Conservation (phyloP, 257 asterid genomes). For the Coffea eugenioides region DNA sequence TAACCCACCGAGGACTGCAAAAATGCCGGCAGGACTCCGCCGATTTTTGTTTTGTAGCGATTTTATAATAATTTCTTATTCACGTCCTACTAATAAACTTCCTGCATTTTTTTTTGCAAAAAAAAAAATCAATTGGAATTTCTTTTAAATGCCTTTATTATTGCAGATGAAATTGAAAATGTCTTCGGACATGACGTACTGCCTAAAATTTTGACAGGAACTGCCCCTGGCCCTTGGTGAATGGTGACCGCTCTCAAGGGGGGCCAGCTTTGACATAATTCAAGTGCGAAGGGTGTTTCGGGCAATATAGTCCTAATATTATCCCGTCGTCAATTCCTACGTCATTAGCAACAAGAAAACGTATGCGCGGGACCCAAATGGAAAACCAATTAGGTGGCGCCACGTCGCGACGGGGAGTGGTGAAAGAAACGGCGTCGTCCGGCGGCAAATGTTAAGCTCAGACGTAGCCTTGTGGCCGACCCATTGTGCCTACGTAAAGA, state of each 20-base stretch:
- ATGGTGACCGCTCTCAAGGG: not conserved
- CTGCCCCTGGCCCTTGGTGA: not conserved
- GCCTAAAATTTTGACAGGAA: slow-evolving; percentile 17
- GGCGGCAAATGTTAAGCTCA: slow-evolving; percentile 22
- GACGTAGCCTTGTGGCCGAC: slow-evolving; percentile 61
- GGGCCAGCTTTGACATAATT: not conserved
- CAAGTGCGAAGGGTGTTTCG: not conserved
- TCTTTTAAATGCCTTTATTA: not conserved
- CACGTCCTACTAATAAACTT: not conserved
- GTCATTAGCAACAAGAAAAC: slow-evolving; percentile 42
- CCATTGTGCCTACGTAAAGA: slow-evolving; percentile 55
- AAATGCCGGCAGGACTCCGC: slow-evolving; percentile 19
- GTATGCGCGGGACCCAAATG: slow-evolving; percentile 31
- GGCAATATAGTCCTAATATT: not conserved
- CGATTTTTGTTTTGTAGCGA: slow-evolving; percentile 8
- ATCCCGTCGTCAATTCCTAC: slow-evolving; percentile 18
- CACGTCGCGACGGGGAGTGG: slow-evolving; percentile 21
- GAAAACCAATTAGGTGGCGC: slow-evolving; percentile 6
- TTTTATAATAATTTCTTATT: not conserved
- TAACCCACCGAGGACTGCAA: slow-evolving; percentile 16
- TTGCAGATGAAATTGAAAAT: not conserved
- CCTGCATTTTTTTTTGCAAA: not conserved
- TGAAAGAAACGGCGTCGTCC: slow-evolving; percentile 38
- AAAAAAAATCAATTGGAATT: too few relatives aligned
- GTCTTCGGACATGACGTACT: slow-evolving; percentile 15